Percentiles rank a stretch among this genome's conserved stretches.
phyloP scores from a whole-genome alignment of 495 filamentous ascomycete species.

The Daldinia concentrica region DNA sequence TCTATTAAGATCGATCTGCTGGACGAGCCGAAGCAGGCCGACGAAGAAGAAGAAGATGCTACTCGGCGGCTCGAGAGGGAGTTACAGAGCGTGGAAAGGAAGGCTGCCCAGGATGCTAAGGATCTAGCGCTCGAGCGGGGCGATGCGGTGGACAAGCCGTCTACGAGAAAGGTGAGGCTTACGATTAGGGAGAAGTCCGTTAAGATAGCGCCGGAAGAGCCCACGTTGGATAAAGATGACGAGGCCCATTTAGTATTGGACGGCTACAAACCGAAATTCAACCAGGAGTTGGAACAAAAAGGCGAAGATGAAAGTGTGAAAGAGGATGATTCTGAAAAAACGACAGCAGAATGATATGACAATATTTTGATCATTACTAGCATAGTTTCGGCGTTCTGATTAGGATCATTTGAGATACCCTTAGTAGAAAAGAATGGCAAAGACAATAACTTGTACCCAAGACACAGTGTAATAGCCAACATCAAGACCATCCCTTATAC shows the following conservation, averaged over 20 bases:
- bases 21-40: constrained; percentile 53
- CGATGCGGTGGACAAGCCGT: constrained; percentile 39
- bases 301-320: not conserved
- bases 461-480: not conserved
- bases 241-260: constrained; percentile 57
- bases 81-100: constrained; percentile 51
- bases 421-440: not conserved
- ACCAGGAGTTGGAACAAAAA: constrained; percentile 14
- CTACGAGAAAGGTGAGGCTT: constrained; percentile 40
- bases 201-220: constrained; percentile 43
- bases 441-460: not conserved
- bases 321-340: not conserved
- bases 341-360: not conserved
- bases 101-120: constrained; percentile 47
- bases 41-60: constrained; percentile 22
- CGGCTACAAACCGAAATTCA: constrained; percentile 56
- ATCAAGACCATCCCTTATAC: not conserved
- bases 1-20: constrained; percentile 62
- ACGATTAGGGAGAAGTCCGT: constrained; percentile 61
- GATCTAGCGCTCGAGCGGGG: constrained; percentile 66
- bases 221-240: constrained; percentile 46
- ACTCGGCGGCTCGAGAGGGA: constrained; percentile 40
- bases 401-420: constrained; percentile 36
- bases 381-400: constrained; percentile 32
- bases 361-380: constrained; percentile 6